These are phyloP conservation scores for Flammula alnicola DNA, from an alignment of 1,284 basidiomycete species.

Conservation along the genomic window DNA sequence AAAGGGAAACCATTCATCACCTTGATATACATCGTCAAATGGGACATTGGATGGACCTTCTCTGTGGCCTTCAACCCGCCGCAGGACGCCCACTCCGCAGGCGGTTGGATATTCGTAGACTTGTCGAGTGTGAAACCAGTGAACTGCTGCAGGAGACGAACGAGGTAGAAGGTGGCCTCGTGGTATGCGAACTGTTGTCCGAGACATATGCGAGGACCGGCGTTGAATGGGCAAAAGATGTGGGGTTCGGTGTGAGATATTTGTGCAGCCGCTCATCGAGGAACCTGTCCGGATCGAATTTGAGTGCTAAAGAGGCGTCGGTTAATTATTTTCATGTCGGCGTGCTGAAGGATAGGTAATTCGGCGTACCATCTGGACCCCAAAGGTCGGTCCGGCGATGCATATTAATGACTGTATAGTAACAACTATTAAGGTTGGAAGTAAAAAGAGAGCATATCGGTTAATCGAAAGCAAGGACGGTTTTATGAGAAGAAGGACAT, in stretches of 20 bases:
- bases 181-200: slow-evolving; percentile 54
- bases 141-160: slow-evolving; percentile 51
- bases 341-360: background rate
- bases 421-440: slow-evolving; percentile 21
- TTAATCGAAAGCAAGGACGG: too few relatives aligned
- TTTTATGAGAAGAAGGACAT: background rate
- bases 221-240: slow-evolving; percentile 67
- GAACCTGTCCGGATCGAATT: slow-evolving; percentile 67
- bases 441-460: background rate
- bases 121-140: slow-evolving; percentile 48
- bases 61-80: slow-evolving; percentile 41
- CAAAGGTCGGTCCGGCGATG: slow-evolving; percentile 44
- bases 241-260: slow-evolving; percentile 60
- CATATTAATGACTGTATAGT: slow-evolving; percentile 39
- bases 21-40: slow-evolving; percentile 49
- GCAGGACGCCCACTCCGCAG: slow-evolving; percentile 35
- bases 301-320: slow-evolving; percentile 36
- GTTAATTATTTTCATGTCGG: background rate
- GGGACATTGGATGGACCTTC: slow-evolving; percentile 38
- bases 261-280: slow-evolving; percentile 54
- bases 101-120: slow-evolving; percentile 36
- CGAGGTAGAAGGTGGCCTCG: slow-evolving; percentile 45
- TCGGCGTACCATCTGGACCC: slow-evolving; percentile 41
- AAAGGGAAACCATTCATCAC: slow-evolving; percentile 23
- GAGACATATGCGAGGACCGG: slow-evolving; percentile 58